Base-by-base conservation (phyloP, 176 grass and related monocot species). In the Ananas comosus region DNA sequence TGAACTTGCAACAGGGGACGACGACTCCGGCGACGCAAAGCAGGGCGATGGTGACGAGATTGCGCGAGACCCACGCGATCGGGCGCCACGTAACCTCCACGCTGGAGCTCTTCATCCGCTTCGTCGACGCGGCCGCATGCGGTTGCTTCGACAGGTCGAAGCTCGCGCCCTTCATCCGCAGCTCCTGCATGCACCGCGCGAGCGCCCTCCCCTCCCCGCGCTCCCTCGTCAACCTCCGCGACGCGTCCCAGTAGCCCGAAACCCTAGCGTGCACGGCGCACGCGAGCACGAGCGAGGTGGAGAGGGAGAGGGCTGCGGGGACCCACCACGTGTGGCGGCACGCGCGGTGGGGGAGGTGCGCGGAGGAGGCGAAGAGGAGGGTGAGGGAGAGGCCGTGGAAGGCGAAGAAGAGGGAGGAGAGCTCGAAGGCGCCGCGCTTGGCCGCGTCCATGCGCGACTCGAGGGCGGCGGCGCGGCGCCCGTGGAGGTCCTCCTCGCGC, bases 341-440 rank as follows among this genome's bases (percentile, higher is more conserved):
- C 42, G 29, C 64, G 63, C 59, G 1, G 11, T 13, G 48, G 18
- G 6, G 29, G 6, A 8, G 48, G 64, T 70, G 68, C 10, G 79
- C 72, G 68, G 89, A 88, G 61, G 89, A 82, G 73, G 78, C 74
- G 84, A 92, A 92, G 63, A 97, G 83, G 74, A 92, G 80, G 53
- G 81, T 77, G 71, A 97, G 75, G 64, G 76, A 90, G 72, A 92
- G 79, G 66, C 75, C 87, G 80, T 99, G 89, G 80, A 93, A 87
- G 13, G 86, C 76, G 70, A 97, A 83, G 87, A 92, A 97, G n/a
- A 91, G 79, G 50, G 86, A 84, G 80, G 81, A 90, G 70, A 92
- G 79, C 75, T 80, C 88, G 86, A 93, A 97, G 9, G 89, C 86
- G 66, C 82, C 94, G 21, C 82, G 82, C 0, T 82, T 85, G 12